These are phyloP conservation scores for Houttuynia cordata DNA, from an alignment of 164 flowering plant species.

Conservation along the genomic window DNA sequence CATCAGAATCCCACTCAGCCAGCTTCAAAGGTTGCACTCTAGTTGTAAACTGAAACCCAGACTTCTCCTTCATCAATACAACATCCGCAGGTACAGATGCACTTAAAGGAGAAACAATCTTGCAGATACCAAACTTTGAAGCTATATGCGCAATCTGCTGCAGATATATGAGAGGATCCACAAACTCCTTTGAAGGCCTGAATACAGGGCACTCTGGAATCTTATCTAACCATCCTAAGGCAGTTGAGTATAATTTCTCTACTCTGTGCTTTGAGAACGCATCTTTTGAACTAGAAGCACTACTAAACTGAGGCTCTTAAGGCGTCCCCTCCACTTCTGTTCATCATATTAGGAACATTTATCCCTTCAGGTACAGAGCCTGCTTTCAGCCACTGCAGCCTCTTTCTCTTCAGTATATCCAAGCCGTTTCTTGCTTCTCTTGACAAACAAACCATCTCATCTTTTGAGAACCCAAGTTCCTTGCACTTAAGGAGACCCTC, in stretches of 20 bases:
- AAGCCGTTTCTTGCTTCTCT: constrained; percentile 56
- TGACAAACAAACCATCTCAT: constrained; percentile 61
- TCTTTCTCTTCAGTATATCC: constrained; percentile 63
- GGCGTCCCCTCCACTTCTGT: constrained; percentile 90
- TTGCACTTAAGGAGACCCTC: constrained; percentile 92
- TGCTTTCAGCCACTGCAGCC: constrained; percentile 50
- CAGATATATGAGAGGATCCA: constrained; percentile 82
- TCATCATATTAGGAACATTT: constrained; percentile 34
- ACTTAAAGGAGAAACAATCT: constrained; percentile 83
- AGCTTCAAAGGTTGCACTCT: constrained; percentile 95
- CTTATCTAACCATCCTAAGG: constrained; percentile 68
- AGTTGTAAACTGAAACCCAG: constrained; percentile 86
- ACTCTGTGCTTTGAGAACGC: constrained; percentile 47
- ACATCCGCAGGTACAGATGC: constrained; percentile 95
- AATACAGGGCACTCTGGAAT: constrained; percentile 88
- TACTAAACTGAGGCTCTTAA: constrained; percentile 31
- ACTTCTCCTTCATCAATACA: constrained; percentile 86
- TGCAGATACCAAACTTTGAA: constrained; percentile 92
- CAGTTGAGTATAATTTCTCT: constrained; percentile 17
- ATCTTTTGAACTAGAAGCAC: constrained; percentile 29
- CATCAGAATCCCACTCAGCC: constrained; percentile 91
- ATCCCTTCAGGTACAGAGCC: constrained; percentile 21
- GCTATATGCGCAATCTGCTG: constrained; percentile 94
- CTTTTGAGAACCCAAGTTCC: constrained; percentile 76
- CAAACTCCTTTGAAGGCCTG: constrained; percentile 86